These are phyloP conservation scores for Aegilops umbellulata DNA, from an alignment of 176 grass and related monocot species.

Conservation along the genomic window DNA sequence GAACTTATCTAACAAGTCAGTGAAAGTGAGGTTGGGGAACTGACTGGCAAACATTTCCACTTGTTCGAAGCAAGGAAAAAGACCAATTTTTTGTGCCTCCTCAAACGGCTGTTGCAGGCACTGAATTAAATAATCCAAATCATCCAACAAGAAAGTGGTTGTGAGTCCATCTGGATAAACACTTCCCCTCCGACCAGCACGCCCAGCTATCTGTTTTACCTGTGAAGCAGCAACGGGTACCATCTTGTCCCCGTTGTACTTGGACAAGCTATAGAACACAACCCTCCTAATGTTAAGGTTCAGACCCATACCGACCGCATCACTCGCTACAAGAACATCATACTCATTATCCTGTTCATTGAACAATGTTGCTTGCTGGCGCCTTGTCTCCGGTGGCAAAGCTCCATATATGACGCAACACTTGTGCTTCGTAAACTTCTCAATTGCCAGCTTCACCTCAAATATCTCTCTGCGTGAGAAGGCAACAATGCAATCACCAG, in stretches of 20 bases:
- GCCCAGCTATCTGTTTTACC: constrained; percentile 95
- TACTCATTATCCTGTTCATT: constrained; percentile 89
- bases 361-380: constrained; percentile 82
- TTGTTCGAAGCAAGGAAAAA: constrained; percentile 96
- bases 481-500: constrained; percentile 86
- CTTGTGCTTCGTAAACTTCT: constrained; percentile 94
- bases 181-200: constrained; percentile 87
- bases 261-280: constrained; percentile 70
- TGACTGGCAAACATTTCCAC: constrained; percentile 89
- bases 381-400: constrained; percentile 79
- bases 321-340: constrained; percentile 88
- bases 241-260: constrained; percentile 88
- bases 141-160: constrained; percentile 76
- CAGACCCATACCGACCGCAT: constrained; percentile 89
- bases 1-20: constrained; percentile 78
- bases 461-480: constrained; percentile 94
- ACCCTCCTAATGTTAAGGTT: constrained; percentile 98
- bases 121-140: constrained; percentile 90
- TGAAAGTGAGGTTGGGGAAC: constrained; percentile 56
- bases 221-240: constrained; percentile 74
- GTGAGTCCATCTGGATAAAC: constrained; percentile 85
- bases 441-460: constrained; percentile 86
- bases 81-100: constrained; percentile 66
- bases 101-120: constrained; percentile 86
- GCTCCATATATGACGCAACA: constrained; percentile 94